Evolutionary conservation across 345 rosid species (phyloP), one percentile per base, ranked within the genome.

Genomic region (Camelina neglecta): DNA sequence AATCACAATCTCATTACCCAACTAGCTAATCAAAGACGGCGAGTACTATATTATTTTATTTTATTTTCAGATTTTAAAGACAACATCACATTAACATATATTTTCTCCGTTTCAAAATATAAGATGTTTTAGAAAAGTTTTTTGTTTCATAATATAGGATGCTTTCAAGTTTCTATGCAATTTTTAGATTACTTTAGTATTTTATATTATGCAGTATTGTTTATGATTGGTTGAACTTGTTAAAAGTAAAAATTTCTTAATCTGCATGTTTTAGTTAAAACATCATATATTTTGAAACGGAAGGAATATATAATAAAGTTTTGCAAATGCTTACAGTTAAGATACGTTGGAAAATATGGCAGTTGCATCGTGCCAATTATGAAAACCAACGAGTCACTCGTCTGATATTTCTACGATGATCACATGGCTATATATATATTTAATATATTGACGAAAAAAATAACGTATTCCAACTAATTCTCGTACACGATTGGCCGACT

Each of bases 391-490:
- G 57, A 74, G 50, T 61, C 24, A 54, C 11, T 74, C 31, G 65
- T 55, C 56, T 26, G 15, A 11, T 45, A 9, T 53, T 45, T 64
- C 55, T 74, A 7, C 59, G 51, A 74, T 11, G n/a, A 29, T 58
- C 66, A 57, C 72, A 74, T 57, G 78, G 50, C 66, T 36, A 39
- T 39, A n/a, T 36, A 35, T 45, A 35, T 45, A 74, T 45, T 74
- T 65, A 21, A 47, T 65, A 45, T 21, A 11, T 2, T 47, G 45
- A 15, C 21, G 4, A 58, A 74, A 36, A 26, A 5, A n/a, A 55
- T 36, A 29, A 66, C 50, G 42, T 24, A 60, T 18, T 23, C 29
- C 7, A 45, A 45, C 29, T 26, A 59, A n/a, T 5, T 47, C 15
- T 26, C 8, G 47, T 51, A 15, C 3, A 16, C 2, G 16, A 57